A percentile compares a stretch with the other conserved stretches of the same genome.
Conservation (phyloP, 129 eudicot genomes). For the Arctium minus region DNA sequence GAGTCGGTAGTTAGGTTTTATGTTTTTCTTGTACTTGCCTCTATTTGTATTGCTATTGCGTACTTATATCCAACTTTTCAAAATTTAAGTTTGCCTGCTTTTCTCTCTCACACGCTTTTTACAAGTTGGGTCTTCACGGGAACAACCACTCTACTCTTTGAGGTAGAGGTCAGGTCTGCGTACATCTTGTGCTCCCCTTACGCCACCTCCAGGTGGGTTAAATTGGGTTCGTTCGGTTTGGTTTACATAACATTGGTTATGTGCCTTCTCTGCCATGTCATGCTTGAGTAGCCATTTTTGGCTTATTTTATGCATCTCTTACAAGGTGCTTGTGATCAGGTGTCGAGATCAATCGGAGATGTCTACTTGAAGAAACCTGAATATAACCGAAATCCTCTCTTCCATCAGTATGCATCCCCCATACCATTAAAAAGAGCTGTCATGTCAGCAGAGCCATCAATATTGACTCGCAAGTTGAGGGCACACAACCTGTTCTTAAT, state of each 20-base stretch:
- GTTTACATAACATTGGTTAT: background rate
- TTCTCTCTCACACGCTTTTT: too few species aligned
- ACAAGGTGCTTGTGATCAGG: conserved; percentile 33
- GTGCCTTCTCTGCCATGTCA: background rate
- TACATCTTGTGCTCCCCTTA: too few species aligned
- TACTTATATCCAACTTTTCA: too few species aligned
- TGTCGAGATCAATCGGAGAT: conserved; percentile 87
- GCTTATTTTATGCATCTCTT: background rate
- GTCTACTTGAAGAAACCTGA: conserved; percentile 80
- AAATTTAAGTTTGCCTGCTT: too few species aligned
- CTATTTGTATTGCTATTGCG: too few species aligned
- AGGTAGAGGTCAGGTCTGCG: too few species aligned
- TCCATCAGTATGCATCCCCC: conserved; percentile 56
- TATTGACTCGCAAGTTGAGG: conserved; percentile 48
- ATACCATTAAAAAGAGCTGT: conserved; percentile 66
- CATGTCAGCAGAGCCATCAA: conserved; percentile 80
- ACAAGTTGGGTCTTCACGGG: too few species aligned
- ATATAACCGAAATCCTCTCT: conserved; percentile 56
- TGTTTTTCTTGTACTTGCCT: too few species aligned
- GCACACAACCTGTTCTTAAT: conserved; percentile 61
- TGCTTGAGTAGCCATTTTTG: background rate
- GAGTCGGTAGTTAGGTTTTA: too few species aligned
- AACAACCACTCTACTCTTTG: too few species aligned
- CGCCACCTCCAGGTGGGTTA: too few species aligned
- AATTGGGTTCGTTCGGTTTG: background rate